Percentiles rank a stretch among this genome's conserved stretches.
Evolutionary conservation across 345 rosid genomes (phyloP).

Genomic region (Acer negundo): DNA sequence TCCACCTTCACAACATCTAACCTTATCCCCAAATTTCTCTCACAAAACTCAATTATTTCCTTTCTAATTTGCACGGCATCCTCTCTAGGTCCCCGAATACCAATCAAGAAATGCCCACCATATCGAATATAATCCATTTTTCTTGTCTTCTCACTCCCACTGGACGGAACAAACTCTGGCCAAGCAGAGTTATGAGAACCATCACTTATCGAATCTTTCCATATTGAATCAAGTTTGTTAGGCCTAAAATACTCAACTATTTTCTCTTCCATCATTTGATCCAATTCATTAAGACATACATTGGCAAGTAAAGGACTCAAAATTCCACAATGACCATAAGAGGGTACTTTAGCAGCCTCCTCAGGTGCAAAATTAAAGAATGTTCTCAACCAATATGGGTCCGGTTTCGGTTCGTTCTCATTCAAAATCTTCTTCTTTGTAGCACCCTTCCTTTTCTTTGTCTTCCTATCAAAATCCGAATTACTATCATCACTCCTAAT

Average conservation of each 20-base stretch:
- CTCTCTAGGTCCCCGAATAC: conserved; percentile 92
- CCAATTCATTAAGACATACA: conserved; percentile 82
- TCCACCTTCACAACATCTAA: conserved; percentile 76
- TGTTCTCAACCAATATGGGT: conserved; percentile 92
- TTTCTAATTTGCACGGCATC: conserved; percentile 67
- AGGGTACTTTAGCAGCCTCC: conserved; percentile 86
- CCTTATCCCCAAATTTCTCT: conserved; percentile 53
- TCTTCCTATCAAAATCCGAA: conserved; percentile 43
- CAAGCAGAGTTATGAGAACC: conserved; percentile 96
- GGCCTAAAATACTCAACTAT: conserved; percentile 72
- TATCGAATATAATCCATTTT: conserved; percentile 91
- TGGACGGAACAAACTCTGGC: conserved; percentile 97
- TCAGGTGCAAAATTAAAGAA: conserved; percentile 85
- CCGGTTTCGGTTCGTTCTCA: conserved; percentile 90
- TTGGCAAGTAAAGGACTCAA: conserved; percentile 92
- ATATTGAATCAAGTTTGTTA: conserved; percentile 75
- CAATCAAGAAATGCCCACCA: conserved; percentile 89
- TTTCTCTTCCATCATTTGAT: conserved; percentile 74
- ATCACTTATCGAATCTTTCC: conserved; percentile 82
- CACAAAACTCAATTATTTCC: conserved; percentile 75
- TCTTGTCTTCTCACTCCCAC: conserved; percentile 88
- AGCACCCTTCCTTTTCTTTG: conserved; percentile 47
- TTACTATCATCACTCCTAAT: conserved; percentile 22
- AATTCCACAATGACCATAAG: conserved; percentile 84
- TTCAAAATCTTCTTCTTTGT: conserved; percentile 76